A percentile compares a stretch with the other conserved stretches of the same genome.
Evolutionary conservation across 2,329 filamentous ascomycete species (phyloP).

Genomic region (Neobulgaria alba): DNA sequence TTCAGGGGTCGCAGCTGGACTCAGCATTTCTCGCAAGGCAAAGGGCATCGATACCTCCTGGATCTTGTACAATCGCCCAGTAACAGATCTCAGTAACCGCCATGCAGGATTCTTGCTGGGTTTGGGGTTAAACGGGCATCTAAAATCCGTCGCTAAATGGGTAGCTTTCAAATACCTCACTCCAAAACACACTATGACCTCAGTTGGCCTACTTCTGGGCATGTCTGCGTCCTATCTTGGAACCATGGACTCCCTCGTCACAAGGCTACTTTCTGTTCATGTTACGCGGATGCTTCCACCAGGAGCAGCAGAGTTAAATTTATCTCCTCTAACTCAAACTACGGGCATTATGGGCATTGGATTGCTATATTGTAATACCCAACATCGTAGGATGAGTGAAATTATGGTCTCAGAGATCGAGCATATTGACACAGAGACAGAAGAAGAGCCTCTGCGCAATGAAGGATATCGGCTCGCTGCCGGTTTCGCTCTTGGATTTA

Average conservation of each 20-base stretch:
- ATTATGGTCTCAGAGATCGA: constrained; percentile 98
- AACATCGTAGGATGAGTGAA: constrained; percentile 97
- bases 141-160: constrained; percentile 95
- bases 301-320: constrained; percentile 86
- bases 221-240: constrained; percentile 90
- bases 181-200: constrained; percentile 98
- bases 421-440: constrained; percentile 68
- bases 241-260: constrained; percentile 95
- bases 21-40: constrained; percentile 82
- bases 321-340: constrained; percentile 88
- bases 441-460: constrained; percentile 77
- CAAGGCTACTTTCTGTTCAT: constrained; percentile 86
- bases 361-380: constrained; percentile 85
- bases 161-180: constrained; percentile 99
- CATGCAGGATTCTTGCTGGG: constrained; percentile 91
- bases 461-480: constrained; percentile 95
- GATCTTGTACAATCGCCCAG: constrained; percentile 96
- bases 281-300: constrained; percentile 89
- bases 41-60: constrained; percentile 96
- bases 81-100: constrained; percentile 80
- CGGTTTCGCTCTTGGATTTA: constrained; percentile 85
- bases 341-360: constrained; percentile 97
- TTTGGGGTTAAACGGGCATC: constrained; percentile 84
- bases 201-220: constrained; percentile 86
- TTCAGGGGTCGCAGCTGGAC: constrained; percentile 83